These are phyloP conservation scores for Trichocomaceae sp. DNA, from an alignment of 2,329 filamentous ascomycete genomes.

Conservation along the genomic window DNA sequence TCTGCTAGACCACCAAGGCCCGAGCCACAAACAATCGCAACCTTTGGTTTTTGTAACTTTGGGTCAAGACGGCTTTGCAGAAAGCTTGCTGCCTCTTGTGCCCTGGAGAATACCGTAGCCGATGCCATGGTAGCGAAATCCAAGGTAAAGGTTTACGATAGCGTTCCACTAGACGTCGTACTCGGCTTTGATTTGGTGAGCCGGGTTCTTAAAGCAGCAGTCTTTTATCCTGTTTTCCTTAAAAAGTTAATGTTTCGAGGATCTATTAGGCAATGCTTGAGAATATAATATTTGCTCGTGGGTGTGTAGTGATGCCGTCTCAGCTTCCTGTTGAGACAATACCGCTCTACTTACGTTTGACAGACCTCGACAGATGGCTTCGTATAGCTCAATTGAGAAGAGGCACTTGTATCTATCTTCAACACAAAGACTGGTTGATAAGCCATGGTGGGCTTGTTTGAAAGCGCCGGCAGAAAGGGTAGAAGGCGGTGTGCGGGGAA, in stretches of 20 bases:
- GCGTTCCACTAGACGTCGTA: background rate
- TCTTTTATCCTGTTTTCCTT: background rate
- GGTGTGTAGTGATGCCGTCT: background rate
- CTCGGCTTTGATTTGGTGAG: background rate
- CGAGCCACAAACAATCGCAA: constrained; percentile 60
- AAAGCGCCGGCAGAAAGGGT: constrained; percentile 1
- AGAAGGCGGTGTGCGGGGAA: constrained; percentile 11
- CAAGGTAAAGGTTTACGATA: constrained; percentile 6
- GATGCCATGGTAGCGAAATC: constrained; percentile 6
- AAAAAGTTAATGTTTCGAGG: background rate
- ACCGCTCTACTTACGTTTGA: background rate
- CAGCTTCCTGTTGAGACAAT: background rate
- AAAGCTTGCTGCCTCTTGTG: constrained; percentile 46
- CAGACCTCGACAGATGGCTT: background rate
- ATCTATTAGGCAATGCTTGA: background rate
- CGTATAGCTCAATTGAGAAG: background rate
- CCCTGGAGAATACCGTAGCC: constrained; percentile 23
- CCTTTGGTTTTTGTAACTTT: constrained; percentile 46
- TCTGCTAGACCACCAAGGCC: constrained; percentile 56
- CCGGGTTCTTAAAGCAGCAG: background rate
- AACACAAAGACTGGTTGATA: background rate
- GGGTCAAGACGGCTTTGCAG: constrained; percentile 46
- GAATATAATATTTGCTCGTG: background rate
- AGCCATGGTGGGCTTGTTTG: constrained; percentile 6
- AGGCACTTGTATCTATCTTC: too few relatives aligned